These are phyloP conservation scores for Lumnitzera racemosa DNA, from an alignment of 345 rosid species.

Conservation along the genomic window DNA sequence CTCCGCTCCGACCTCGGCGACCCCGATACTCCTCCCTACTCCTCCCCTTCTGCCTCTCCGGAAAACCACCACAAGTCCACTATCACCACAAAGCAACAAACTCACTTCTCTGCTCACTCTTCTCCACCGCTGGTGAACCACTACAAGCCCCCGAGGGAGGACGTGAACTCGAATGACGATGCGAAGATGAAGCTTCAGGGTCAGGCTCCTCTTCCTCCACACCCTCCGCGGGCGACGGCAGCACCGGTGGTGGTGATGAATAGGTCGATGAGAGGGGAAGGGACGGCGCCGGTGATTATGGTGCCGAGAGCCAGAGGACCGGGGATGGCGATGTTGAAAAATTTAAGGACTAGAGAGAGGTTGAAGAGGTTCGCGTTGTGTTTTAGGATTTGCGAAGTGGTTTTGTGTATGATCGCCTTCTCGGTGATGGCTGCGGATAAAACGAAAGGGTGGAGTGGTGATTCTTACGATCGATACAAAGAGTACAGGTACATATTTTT, in stretches of 20 bases:
- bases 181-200: too few species aligned
- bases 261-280: constrained; percentile 40
- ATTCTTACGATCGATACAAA: constrained; percentile 88
- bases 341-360: constrained; percentile 23
- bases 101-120: constrained; percentile 35
- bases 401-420: constrained; percentile 82
- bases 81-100: constrained; percentile 28
- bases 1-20: constrained; percentile 68
- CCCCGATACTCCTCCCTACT: constrained; percentile 45
- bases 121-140: constrained; percentile 13
- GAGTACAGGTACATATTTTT: constrained; percentile 53
- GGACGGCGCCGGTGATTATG: constrained; percentile 19
- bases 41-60: constrained; percentile 57
- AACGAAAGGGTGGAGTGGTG: constrained; percentile 98
- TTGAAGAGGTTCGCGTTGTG: constrained; percentile 43
- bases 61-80: constrained; percentile 30
- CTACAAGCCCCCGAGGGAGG: too few species aligned
- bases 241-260: constrained; percentile 26
- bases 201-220: too few species aligned
- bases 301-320: constrained; percentile 15
- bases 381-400: constrained; percentile 53
- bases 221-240: constrained; percentile 12
- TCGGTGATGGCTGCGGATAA: constrained; percentile 95
- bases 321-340: constrained; percentile 18
- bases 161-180: too few species aligned